Conservation (phyloP, 306 rosid genomes). For the Casuarina equisetifolia region DNA sequence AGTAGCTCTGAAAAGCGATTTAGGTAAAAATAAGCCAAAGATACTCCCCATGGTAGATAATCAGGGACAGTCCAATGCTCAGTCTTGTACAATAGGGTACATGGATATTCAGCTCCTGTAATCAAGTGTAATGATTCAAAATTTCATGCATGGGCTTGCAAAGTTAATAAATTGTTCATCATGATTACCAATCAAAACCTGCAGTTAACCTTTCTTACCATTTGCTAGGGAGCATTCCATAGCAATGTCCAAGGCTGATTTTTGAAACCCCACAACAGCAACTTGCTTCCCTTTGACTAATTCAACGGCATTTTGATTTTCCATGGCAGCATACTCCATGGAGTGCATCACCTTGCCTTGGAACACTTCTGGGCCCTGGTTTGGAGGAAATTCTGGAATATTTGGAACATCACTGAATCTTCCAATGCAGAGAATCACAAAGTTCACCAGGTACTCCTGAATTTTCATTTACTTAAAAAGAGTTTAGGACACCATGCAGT, state of each 20-base stretch:
- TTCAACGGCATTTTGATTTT: slow-evolving; percentile 35
- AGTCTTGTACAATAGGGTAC: slow-evolving; percentile 57
- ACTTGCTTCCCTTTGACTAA: slow-evolving; percentile 47
- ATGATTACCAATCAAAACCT: too few species aligned
- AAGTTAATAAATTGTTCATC: neutral
- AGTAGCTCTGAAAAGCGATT: slow-evolving; percentile 67
- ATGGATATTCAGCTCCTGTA: slow-evolving; percentile 55
- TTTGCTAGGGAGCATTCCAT: slow-evolving; percentile 58
- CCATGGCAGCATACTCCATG: slow-evolving; percentile 51
- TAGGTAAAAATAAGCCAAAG: slow-evolving; percentile 46
- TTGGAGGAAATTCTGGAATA: slow-evolving; percentile 62
- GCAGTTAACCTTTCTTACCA: slow-evolving; percentile 26
- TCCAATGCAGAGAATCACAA: slow-evolving; percentile 69
- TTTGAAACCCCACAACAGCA: slow-evolving; percentile 61
- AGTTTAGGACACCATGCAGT: neutral
- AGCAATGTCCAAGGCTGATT: slow-evolving; percentile 62
- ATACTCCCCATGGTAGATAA: slow-evolving; percentile 71
- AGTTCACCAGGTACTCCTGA: slow-evolving; percentile 54
- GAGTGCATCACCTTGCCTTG: slow-evolving; percentile 56
- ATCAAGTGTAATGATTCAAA: neutral
- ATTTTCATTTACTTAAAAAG: neutral
- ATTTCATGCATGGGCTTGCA: neutral
- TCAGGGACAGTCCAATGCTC: slow-evolving; percentile 63
- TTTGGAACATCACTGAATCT: slow-evolving; percentile 71
- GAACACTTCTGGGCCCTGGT: slow-evolving; percentile 54